A percentile compares a stretch with the other conserved stretches of the same genome.
phyloP scores from a whole-genome alignment of 78 protist species.

The Speleostelium caveatum region DNA sequence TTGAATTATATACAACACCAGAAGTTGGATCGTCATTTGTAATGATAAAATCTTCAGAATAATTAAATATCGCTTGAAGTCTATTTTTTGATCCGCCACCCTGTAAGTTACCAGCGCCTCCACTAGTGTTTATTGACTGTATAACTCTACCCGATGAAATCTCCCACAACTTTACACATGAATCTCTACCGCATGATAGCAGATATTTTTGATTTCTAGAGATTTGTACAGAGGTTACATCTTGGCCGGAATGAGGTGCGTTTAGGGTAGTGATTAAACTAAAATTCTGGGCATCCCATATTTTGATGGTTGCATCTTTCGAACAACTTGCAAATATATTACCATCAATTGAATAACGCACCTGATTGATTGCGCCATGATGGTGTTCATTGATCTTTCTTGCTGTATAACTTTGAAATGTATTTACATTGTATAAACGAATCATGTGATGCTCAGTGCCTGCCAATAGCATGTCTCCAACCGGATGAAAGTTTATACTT shows the following conservation, averaged over 20 bases:
- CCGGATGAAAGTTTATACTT: conserved; percentile 82
- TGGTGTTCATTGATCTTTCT: conserved; percentile 80
- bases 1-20: conserved; percentile 65
- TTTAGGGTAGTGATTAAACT: conserved; percentile 28
- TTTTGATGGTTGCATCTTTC: conserved; percentile 71
- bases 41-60: conserved; percentile 81
- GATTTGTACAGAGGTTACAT: conserved; percentile 70
- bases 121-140: conserved; percentile 41
- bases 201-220: conserved; percentile 76
- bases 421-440: conserved; percentile 81
- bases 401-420: conserved; percentile 65
- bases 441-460: conserved; percentile 86
- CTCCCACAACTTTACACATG: conserved; percentile 82
- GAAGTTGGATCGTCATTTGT: conserved; percentile 64
- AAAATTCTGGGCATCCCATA: conserved; percentile 82
- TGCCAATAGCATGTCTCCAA: conserved; percentile 83
- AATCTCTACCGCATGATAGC: conserved; percentile 83
- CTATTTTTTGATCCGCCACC: conserved; percentile 62
- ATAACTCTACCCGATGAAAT: conserved; percentile 73
- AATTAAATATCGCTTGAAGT: conserved; percentile 67
- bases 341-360: conserved; percentile 73
- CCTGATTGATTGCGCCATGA: conserved; percentile 79
- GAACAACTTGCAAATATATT: conserved; percentile 81
- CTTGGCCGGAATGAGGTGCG: conserved; percentile 66
- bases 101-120: conserved; percentile 15